Evolutionary conservation across 805 yeast species (phyloP).

Genomic region (Saturnispora bothae): DNA sequence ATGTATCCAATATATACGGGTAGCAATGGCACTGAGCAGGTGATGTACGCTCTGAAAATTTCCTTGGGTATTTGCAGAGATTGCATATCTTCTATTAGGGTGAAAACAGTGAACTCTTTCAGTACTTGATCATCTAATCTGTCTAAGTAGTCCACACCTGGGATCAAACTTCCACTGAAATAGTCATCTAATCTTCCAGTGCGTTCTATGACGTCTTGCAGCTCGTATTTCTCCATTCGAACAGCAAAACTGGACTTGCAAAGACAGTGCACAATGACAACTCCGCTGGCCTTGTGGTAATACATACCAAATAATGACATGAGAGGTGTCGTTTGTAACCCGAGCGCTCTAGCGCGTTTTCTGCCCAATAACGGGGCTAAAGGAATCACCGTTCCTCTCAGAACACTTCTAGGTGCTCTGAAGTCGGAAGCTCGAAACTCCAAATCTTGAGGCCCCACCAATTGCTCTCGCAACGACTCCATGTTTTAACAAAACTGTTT

Average conservation of each 20-base stretch:
- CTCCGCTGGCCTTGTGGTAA: conserved; percentile 15
- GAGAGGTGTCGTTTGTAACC: conserved; percentile 14
- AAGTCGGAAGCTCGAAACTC: conserved; percentile 15
- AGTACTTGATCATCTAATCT: not conserved
- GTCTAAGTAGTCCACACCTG: conserved; percentile 7
- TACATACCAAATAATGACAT: conserved; percentile 23
- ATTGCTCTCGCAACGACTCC: conserved; percentile 14
- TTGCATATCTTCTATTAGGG: conserved; percentile 1
- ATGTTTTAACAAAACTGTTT: not conserved
- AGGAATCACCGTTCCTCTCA: conserved; percentile 10
- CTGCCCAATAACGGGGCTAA: conserved; percentile 12
- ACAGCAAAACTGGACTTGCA: conserved; percentile 19
- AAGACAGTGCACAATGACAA: conserved; percentile 16
- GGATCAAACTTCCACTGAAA: not conserved
- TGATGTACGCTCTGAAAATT: too few species aligned
- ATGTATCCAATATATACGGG: conserved; percentile 15
- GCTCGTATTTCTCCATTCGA: conserved; percentile 16
- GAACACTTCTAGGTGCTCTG: conserved; percentile 12
- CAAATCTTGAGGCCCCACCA: conserved; percentile 19
- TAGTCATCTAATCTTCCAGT: conserved; percentile 13
- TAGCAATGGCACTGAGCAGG: conserved; percentile 14
- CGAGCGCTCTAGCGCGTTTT: conserved; percentile 1
- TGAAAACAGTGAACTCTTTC: not conserved
- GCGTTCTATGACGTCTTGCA: conserved; percentile 22
- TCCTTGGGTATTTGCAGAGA: not conserved